These are phyloP conservation scores for Puccinia triticina DNA, from an alignment of 1,284 basidiomycete species.

Conservation along the genomic window DNA sequence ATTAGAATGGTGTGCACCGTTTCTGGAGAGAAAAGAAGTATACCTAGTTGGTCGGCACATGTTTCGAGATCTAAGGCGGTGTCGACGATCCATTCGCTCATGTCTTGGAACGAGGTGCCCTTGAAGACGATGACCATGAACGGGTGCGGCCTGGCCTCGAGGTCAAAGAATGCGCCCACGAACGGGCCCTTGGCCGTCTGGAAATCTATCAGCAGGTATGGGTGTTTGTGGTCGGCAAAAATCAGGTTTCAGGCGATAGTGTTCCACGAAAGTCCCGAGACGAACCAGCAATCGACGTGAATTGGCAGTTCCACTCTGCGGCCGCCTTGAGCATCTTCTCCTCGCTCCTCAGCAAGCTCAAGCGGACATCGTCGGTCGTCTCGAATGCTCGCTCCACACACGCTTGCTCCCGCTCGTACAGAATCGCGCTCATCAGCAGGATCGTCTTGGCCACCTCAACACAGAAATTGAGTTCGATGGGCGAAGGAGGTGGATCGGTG, in stretches of 20 bases:
- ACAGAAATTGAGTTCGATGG: background rate
- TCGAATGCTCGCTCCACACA: slow-evolving; percentile 20
- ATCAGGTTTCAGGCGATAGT: background rate
- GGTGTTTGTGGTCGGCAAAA: background rate
- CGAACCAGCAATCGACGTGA: slow-evolving; percentile 37
- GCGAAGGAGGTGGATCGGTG: background rate
- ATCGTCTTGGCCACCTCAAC: slow-evolving; percentile 31
- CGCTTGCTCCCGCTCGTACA: slow-evolving; percentile 27
- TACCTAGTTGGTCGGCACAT: slow-evolving; percentile 21
- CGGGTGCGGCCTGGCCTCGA: slow-evolving; percentile 18
- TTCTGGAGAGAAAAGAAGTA: background rate
- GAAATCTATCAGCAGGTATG: slow-evolving; percentile 13
- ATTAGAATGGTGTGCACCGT: no score
- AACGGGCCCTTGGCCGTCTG: slow-evolving; percentile 20
- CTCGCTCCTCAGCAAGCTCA: slow-evolving; percentile 30
- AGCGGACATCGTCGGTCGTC: background rate
- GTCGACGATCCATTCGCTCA: slow-evolving; percentile 34
- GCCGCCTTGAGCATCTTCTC: slow-evolving; percentile 12
- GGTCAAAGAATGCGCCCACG: slow-evolving; percentile 29
- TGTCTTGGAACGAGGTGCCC: slow-evolving; percentile 19
- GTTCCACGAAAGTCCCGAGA: background rate
- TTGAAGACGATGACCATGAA: slow-evolving; percentile 35
- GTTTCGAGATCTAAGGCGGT: slow-evolving; percentile 7
- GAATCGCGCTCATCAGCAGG: slow-evolving; percentile 38
- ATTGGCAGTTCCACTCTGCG: slow-evolving; percentile 20